Conservation (phyloP, 1,284 basidiomycete species). For the Mycocalia duriaeana region DNA sequence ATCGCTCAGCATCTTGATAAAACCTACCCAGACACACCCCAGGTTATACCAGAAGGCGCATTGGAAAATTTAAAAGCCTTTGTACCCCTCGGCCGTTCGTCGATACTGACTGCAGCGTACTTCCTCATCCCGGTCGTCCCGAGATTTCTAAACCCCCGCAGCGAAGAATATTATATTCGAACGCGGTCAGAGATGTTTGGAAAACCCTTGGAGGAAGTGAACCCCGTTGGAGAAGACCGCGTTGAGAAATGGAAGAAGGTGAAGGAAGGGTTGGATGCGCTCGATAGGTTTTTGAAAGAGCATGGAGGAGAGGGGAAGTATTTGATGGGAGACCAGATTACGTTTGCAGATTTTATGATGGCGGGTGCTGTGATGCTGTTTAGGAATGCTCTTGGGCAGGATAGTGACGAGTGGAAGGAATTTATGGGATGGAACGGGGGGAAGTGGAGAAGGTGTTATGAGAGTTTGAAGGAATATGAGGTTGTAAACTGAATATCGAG, state of each 20-base stretch:
- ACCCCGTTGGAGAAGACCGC: constrained; percentile 22
- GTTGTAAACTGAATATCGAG: neutral
- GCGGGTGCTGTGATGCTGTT: constrained; percentile 25
- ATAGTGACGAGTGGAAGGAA: constrained; percentile 29
- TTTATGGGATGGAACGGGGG: constrained; percentile 27
- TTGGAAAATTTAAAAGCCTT: constrained; percentile 25
- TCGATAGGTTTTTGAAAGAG: constrained; percentile 27
- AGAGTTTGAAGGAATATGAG: constrained; percentile 10
- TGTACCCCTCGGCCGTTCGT: constrained; percentile 17
- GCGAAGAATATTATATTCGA: constrained; percentile 30
- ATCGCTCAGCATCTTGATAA: constrained; percentile 38
- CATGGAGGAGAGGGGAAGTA: constrained; percentile 19
- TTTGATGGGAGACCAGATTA: constrained; percentile 22
- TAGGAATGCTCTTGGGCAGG: constrained; percentile 23
- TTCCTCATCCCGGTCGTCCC: constrained; percentile 16
- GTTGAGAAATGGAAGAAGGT: constrained; percentile 24
- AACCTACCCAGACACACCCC: constrained; percentile 34
- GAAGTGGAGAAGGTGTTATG: constrained; percentile 26
- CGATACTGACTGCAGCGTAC: constrained; percentile 5
- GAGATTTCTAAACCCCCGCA: constrained; percentile 24
- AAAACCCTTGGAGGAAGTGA: constrained; percentile 29
- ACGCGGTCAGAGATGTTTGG: constrained; percentile 26
- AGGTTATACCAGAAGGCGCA: constrained; percentile 30
- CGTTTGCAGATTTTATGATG: constrained; percentile 33
- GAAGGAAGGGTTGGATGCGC: constrained; percentile 22